Evolutionary conservation across 345 rosid species (phyloP).

Genomic region (Eucalyptus curtisii): DNA sequence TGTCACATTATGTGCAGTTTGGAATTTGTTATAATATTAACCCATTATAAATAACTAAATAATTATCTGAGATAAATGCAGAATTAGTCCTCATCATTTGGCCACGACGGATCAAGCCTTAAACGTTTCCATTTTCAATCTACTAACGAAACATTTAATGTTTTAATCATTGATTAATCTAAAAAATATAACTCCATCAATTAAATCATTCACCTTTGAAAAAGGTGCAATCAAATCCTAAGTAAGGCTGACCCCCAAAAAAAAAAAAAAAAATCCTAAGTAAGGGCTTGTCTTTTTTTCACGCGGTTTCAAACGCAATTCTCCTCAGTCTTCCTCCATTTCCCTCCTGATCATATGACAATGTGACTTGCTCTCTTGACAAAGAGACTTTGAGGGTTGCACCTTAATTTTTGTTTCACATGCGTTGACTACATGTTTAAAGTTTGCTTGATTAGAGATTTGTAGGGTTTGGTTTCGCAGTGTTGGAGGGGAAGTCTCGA

Average conservation of each 20-base stretch:
- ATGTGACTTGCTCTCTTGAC: neutral
- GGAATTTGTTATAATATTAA: too few species aligned
- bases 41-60: neutral
- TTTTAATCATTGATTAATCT: neutral
- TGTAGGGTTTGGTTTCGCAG: neutral
- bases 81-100: neutral
- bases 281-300: accelerated
- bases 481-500: neutral
- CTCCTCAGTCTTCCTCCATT: neutral
- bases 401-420: neutral
- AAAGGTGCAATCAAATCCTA: neutral
- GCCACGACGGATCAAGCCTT: neutral
- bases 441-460: neutral
- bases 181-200: neutral
- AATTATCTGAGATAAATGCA: neutral
- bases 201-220: neutral
- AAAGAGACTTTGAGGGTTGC: neutral
- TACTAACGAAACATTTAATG: neutral
- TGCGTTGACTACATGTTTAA: neutral
- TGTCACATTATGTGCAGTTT: neutral
- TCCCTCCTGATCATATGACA: neutral
- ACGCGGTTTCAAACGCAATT: neutral
- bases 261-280: neutral
- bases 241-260: too few species aligned
- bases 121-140: neutral